Evolutionary conservation across 805 yeast species (phyloP), one percentile per base, ranked within the genome.

Genomic region (Lipomyces kockii): DNA sequence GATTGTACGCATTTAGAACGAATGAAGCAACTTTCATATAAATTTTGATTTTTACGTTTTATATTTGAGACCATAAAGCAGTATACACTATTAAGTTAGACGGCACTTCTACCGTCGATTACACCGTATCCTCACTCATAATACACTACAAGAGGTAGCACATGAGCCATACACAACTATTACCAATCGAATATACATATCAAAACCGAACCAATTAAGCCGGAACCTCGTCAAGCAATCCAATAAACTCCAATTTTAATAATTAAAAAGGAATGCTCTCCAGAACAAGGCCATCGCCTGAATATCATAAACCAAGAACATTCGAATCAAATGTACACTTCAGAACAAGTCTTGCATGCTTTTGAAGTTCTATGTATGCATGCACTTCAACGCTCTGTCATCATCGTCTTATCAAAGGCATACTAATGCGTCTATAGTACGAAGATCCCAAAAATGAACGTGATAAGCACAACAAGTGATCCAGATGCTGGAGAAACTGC

Each of bases 391-490:
- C 49, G 22, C 49, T n/a, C 49, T 43, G 2, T 3, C 22, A 17
- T 25, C 49, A n/a, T 43, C 22, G n/a, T 43, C 14, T 8, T 43
- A n/a, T 43, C 20, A n/a, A n/a, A 17, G 5, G 49, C 49, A 17
- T 17, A 17, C 25, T 17, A 17, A n/a, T 43, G 11, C 49, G 11
- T 52, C 51, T 65, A 65, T 25, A 65, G 39, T 7, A 66, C 17
- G 53, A 54, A 62, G 49, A 62, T 58, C n/a, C 61, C 65, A 43
- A 49, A 60, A 27, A 66, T 49, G 25, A 60, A 20, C 7, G 58
- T 14, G 46, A 62, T 58, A 20, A 62, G 14, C 61, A 60, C 17
- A n/a, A 29, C 54, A 7, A 57, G 43, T 17, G 62, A 59, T 59
- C 54, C 61, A 20, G 65, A 58, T 6, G 49, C 43, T 11, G 56